Percentiles rank a stretch among this genome's conserved stretches.
Evolutionary conservation across 768 basidiomycete species (phyloP).

Genomic region (Exidia glandulosa): DNA sequence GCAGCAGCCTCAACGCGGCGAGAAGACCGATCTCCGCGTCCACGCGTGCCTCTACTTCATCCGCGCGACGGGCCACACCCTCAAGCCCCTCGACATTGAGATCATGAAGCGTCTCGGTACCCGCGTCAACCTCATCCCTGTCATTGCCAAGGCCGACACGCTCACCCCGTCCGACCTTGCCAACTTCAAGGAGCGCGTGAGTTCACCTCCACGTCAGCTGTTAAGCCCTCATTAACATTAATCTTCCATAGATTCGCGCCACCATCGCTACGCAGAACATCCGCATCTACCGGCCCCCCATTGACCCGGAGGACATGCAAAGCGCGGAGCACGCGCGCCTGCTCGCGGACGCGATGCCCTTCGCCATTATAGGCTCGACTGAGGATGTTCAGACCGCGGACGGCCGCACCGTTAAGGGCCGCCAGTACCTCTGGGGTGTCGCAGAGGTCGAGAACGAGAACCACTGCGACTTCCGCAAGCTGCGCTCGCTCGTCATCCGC

Average conservation of each 20-base stretch:
- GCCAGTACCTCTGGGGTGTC: conserved; percentile 99
- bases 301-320: conserved; percentile 80
- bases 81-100: conserved; percentile 97
- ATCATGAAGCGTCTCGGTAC: conserved; percentile 99
- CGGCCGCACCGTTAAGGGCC: conserved; percentile 89
- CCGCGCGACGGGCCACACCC: conserved; percentile 85
- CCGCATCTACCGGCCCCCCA: conserved; percentile 86
- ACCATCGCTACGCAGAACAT: conserved; percentile 87
- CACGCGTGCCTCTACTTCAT: conserved; percentile 98
- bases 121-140: conserved; percentile 95
- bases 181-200: conserved; percentile 85
- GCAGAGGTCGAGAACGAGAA: conserved; percentile 99
- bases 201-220: too few species aligned
- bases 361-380: conserved; percentile 96
- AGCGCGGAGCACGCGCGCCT: conserved; percentile 80
- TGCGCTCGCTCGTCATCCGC: conserved; percentile 88
- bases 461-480: conserved; percentile 98
- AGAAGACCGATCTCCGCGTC: conserved; percentile 91
- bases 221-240: too few species aligned
- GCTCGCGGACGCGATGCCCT: conserved; percentile 87
- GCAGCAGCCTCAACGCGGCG: conserved; percentile 90
- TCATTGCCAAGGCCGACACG: conserved; percentile 96
- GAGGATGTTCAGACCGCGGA: conserved; percentile 88
- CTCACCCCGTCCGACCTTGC: conserved; percentile 87
- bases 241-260: too few species aligned